Base-by-base conservation (phyloP, 1,284 basidiomycete genomes). In the Clitocybe nebularis region DNA sequence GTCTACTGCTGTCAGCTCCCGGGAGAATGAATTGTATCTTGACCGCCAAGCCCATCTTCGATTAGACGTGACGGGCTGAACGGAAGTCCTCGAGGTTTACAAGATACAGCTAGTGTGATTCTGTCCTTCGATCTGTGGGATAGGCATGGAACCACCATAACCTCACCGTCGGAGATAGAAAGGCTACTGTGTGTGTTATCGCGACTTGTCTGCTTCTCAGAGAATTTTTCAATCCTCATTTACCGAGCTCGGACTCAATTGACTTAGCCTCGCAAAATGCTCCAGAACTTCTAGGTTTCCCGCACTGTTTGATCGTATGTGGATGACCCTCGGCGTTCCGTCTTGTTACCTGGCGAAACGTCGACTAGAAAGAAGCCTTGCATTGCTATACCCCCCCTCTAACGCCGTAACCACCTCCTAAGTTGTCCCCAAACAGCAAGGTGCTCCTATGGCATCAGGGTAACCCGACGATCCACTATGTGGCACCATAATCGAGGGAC, bases 111-210 rank as follows among this genome's bases (percentile, higher is more conserved):
- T 6, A 17, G 13, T 17, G 29, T 13, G 29, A 32, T 32, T 23
- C 35, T 36, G 11, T 24, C 23, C 21, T 39, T 22, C 37, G 17
- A 39, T n/a, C n/a, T n/a, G n/a, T n/a, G n/a, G n/a, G n/a, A n/a
- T n/a, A n/a, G n/a, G n/a, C n/a, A n/a, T n/a, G n/a, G n/a, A 16
- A 19, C 24, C 35, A 36, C 11, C 19, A 23, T 21, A 23, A 36
- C 21, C n/a, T n/a, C n/a, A n/a, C n/a, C n/a, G n/a, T 36, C 37
- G 43, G 37, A 44, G 37, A 39, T 36, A 45, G 32, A 40, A 38
- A n/a, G 43, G 36, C 13, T 16, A 13, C 5, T 29, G 4, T 17
- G 13, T n/a, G n/a, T n/a, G n/a, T n/a, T n/a, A n/a, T n/a, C n/a
- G n/a, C n/a, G n/a, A n/a, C n/a, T n/a, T n/a, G n/a, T n/a, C n/a